Evolutionary conservation across 768 basidiomycete species (phyloP).

Genomic region (Paxillus ammoniavirescens): DNA sequence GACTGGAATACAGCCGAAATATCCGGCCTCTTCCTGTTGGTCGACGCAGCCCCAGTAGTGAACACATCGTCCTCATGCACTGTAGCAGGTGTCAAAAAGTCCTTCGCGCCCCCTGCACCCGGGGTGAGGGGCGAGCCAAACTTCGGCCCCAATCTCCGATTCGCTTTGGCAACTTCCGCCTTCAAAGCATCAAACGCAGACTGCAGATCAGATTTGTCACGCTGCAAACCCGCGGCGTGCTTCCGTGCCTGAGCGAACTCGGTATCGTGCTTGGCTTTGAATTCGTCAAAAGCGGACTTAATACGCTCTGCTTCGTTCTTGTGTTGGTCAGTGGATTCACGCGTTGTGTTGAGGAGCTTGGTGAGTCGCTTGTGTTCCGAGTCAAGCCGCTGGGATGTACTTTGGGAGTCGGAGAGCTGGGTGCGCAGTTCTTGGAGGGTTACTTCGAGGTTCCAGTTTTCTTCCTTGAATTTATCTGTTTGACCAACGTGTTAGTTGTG

Average conservation of each 20-base stretch:
- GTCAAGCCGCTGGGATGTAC: conserved; percentile 68
- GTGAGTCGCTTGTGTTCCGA: conserved; percentile 80
- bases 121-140: conserved; percentile 78
- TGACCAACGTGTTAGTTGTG: conserved; percentile 1
- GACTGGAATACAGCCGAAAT: conserved; percentile 46
- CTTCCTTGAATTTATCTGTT: conserved; percentile 92
- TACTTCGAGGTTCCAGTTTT: conserved; percentile 99
- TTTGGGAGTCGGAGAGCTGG: conserved; percentile 64
- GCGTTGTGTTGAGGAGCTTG: conserved; percentile 66
- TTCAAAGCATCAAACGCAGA: conserved; percentile 74
- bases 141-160: conserved; percentile 52
- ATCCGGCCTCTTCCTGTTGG: conserved; percentile 56
- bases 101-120: conserved; percentile 42
- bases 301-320: conserved; percentile 85
- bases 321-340: conserved; percentile 77
- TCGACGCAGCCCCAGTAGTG: conserved; percentile 57
- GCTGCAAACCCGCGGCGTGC: conserved; percentile 79
- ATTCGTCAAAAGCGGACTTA: conserved; percentile 58
- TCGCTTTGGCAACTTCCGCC: conserved; percentile 66
- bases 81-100: conserved; percentile 58
- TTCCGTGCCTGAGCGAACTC: conserved; percentile 91
- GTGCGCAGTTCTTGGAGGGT: conserved; percentile 81
- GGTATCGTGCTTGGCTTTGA: conserved; percentile 91
- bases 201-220: conserved; percentile 93
- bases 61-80: conserved; percentile 67